phyloP scores from a whole-genome alignment of 2,329 filamentous ascomycete genomes.

The Ramularia endophylla region DNA sequence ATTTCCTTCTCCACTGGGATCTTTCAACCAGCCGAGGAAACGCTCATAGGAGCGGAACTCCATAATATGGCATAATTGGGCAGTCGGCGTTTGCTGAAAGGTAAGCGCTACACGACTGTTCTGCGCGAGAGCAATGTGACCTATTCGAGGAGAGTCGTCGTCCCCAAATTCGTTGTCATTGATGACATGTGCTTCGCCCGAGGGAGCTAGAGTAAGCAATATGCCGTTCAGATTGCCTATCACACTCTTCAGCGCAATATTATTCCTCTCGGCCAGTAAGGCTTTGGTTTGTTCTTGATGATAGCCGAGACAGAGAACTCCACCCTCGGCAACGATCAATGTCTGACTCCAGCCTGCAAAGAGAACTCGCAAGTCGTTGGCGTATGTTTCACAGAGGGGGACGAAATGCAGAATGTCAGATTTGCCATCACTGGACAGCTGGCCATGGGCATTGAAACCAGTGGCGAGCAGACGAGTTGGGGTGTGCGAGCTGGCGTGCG shows the following conservation, averaged over 20 bases:
- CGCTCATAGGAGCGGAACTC: conserved; percentile 24
- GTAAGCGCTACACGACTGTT: conserved; percentile 27
- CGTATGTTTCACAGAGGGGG: background rate
- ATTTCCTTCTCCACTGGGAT: conserved; percentile 19
- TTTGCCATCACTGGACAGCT: conserved; percentile 15
- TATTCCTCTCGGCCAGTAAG: background rate
- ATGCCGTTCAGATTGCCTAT: conserved; percentile 31
- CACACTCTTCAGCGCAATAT: conserved; percentile 1
- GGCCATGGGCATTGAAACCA: conserved; percentile 28
- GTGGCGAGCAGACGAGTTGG: conserved; percentile 13
- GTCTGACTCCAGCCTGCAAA: conserved; percentile 31
- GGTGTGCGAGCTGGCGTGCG: too few relatives aligned
- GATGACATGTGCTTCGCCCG: conserved; percentile 21
- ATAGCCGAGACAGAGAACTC: conserved; percentile 12
- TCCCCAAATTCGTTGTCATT: conserved; percentile 1
- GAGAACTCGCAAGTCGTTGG: conserved; percentile 13
- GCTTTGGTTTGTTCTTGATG: conserved; percentile 7
- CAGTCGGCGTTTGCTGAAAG: conserved; percentile 23
- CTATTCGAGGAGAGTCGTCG: conserved; percentile 16
- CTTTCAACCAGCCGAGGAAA: conserved; percentile 24
- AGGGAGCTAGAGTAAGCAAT: conserved; percentile 20
- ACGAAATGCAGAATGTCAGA: conserved; percentile 17
- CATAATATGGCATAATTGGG: conserved; percentile 20
- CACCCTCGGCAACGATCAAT: conserved; percentile 11
- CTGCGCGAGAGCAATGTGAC: conserved; percentile 22